Percentiles rank a stretch among this genome's conserved stretches.
phyloP scores from a whole-genome alignment of 2,329 filamentous ascomycete genomes.

The Diplodia scrobiculata region DNA sequence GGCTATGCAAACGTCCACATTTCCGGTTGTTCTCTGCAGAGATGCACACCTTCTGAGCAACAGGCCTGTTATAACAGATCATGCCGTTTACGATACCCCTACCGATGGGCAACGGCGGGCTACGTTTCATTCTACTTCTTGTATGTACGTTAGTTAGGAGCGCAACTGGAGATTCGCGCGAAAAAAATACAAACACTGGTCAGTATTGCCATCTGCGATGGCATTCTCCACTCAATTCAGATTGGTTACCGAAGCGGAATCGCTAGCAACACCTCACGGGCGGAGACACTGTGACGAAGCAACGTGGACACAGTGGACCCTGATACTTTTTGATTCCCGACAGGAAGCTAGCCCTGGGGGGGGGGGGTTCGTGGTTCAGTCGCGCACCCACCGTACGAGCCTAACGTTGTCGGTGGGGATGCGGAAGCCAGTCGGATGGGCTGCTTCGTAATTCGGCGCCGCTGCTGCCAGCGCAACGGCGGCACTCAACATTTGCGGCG shows the following conservation, averaged over 20 bases:
- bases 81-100: background rate
- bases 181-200: background rate
- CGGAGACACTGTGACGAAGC: background rate
- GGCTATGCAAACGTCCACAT: background rate
- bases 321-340: background rate
- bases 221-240: background rate
- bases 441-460: slow-evolving; percentile 16
- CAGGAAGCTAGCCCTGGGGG: too few relatives aligned
- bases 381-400: slow-evolving; percentile 18
- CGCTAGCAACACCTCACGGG: background rate
- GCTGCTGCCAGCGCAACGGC: slow-evolving; percentile 2
- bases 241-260: background rate
- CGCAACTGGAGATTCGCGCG: slow-evolving; percentile 1
- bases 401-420: slow-evolving; percentile 19
- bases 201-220: too few relatives aligned
- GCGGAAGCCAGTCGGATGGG: slow-evolving; percentile 15
- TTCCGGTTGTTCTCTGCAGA: background rate
- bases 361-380: background rate
- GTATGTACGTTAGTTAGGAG: slow-evolving; percentile 11
- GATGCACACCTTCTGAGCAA: background rate
- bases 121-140: slow-evolving; percentile 2
- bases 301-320: background rate
- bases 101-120: slow-evolving; percentile 2
- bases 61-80: background rate
- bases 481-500: background rate